Percentiles rank a stretch among this genome's conserved stretches.
These are phyloP conservation scores for Austroboletus olivaceoglutinosus DNA, from an alignment of 1,284 basidiomycete genomes.

Conservation along the genomic window DNA sequence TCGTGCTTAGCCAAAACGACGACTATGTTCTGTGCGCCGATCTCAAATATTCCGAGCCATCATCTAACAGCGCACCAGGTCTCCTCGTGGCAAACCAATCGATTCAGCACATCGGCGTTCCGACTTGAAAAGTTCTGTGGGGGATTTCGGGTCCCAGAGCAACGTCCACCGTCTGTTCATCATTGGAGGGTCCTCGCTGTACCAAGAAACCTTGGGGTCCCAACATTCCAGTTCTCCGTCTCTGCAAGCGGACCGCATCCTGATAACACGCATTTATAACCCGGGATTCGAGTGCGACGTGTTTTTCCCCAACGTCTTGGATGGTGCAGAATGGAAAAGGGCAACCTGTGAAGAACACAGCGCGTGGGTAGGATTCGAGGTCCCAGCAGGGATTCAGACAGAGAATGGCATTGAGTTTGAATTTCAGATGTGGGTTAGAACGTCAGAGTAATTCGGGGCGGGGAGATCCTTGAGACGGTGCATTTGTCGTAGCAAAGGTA, in stretches of 20 bases:
- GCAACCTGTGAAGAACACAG: conserved; percentile 61
- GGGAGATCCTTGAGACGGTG: background rate
- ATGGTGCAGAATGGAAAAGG: conserved; percentile 50
- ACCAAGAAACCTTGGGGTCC: conserved; percentile 63
- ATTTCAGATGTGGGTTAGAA: conserved; percentile 86
- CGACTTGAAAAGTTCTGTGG: conserved; percentile 21
- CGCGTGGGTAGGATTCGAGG: conserved; percentile 75
- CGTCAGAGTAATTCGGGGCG: background rate
- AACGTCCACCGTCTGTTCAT: conserved; percentile 65
- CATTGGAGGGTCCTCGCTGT: conserved; percentile 89
- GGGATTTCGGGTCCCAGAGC: conserved; percentile 15
- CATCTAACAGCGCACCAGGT: conserved; percentile 15
- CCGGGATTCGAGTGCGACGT: conserved; percentile 86
- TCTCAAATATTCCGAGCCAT: background rate
- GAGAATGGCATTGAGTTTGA: conserved; percentile 84
- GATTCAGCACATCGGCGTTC: conserved; percentile 15
- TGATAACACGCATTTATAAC: conserved; percentile 81
- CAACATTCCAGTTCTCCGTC: conserved; percentile 26
- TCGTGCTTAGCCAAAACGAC: conserved; percentile 73
- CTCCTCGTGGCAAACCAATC: conserved; percentile 5
- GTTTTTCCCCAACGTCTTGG: conserved; percentile 76
- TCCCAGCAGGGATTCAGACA: conserved; percentile 70
- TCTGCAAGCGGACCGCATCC: conserved; percentile 67
- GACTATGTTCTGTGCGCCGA: conserved; percentile 63
- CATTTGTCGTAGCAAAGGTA: conserved; percentile 3